Evolutionary conservation across 805 yeast genomes (phyloP).

Genomic region (Pichia nanzhaoensis): DNA sequence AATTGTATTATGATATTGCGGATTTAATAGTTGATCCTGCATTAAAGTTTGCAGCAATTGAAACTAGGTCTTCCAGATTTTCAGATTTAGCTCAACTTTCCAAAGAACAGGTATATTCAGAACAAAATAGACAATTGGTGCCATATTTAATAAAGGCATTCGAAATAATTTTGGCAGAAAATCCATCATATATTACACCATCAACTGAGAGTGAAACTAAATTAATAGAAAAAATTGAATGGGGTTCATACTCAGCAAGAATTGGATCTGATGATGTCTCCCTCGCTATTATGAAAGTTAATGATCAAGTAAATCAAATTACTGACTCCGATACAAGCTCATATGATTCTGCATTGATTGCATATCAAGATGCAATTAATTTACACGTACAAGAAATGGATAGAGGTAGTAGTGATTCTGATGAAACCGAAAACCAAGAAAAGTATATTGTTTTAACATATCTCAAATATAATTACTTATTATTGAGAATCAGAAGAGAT

Average conservation of each 20-base stretch:
- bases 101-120: constrained; percentile 28
- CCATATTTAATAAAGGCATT: constrained; percentile 34
- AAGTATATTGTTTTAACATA: constrained; percentile 71
- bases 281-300: constrained; percentile 41
- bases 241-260: constrained; percentile 52
- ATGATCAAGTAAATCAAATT: constrained; percentile 26
- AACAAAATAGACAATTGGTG: constrained; percentile 26
- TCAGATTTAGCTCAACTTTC: constrained; percentile 47
- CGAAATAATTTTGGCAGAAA: constrained; percentile 30
- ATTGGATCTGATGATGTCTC: constrained; percentile 71
- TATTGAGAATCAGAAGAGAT: constrained; percentile 72
- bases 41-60: constrained; percentile 32
- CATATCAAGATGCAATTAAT: constrained; percentile 67
- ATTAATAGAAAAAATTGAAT: constrained; percentile 32
- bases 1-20: constrained; percentile 47
- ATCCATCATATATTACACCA: constrained; percentile 33
- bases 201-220: constrained; percentile 14
- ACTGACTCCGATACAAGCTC: constrained; percentile 35
- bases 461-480: constrained; percentile 59
- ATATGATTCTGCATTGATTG: constrained; percentile 50
- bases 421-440: constrained; percentile 56
- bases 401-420: constrained; percentile 37
- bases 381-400: constrained; percentile 51
- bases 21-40: constrained; percentile 62
- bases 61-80: constrained; percentile 28